Base-by-base conservation (phyloP, 1,139 yeast species). In the Diutina siamensis region DNA sequence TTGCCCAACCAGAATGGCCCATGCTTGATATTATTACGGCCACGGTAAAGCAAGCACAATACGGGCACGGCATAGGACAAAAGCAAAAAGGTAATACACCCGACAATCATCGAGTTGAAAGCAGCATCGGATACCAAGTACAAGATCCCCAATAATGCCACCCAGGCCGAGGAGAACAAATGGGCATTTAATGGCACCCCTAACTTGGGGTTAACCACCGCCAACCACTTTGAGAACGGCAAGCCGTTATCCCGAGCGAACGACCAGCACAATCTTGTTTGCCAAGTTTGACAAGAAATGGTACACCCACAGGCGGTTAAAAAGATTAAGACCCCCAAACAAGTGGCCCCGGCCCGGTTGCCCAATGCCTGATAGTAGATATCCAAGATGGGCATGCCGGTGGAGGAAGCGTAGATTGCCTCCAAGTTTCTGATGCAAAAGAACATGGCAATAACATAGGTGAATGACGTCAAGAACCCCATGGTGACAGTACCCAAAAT, bases 1-100 rank as follows among this genome's bases (percentile, higher is more conserved):
- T 71, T 68, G 15, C 88, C 88, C 54, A 74, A 73, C 83, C 84
- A 78, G 57, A 79, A 78, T 33, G 87, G 85, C 35, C 89, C 89
- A 56, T 76, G 83, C 51, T 64, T 68, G 54, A 82, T 77, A 52
- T 67, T 73, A 52, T 74, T 57, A 62, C 88, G 72, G 44, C 81
- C 84, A 53, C 74, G 71, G 55, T 61, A 57, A 46, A 82, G 63
- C 51, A 81, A 63, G 55, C 83, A 76, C 21, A 58, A 49, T n/a
- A 69, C 64, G 27, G 81, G 80, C 41, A 76, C 70, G 44, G 69
- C 53, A 55, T 75, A 76, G 4, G 78, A 71, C 45, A 74, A 55
- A 41, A 74, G 56, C 45, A 75, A 58, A 58, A 76, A 74, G 10
- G 76, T 67, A 53, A 76, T 74, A 57, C 79, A 74, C 19, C 76